Evolutionary conservation across 352 stramenopile genomes (phyloP), one percentile per base, ranked within the genome.

Genomic region (Pythium insidiosum): DNA sequence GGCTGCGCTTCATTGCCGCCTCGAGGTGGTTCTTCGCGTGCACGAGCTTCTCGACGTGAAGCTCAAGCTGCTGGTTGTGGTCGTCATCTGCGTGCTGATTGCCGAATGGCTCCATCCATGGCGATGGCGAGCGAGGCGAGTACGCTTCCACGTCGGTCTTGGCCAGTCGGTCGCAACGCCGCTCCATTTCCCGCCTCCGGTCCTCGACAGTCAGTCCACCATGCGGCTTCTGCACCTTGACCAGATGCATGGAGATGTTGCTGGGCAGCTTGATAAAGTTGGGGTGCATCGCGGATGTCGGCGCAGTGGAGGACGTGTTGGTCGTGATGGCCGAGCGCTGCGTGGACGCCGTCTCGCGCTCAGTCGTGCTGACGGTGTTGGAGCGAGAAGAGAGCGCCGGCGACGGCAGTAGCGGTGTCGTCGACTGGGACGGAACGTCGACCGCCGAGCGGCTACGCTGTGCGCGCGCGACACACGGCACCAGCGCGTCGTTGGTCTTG

Each of bases 211-310:
- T 60, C 10, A n/a, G 21, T 12, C 50, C 25, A 2, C 51, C 40
- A 13, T 47, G 44, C 1, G 44, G 38, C 13, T 39, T 44, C 23
- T 60, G 52, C 9, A 51, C 23, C 4, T 39, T 44, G 12, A 39
- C 41, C 5, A 51, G 48, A n/a, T 60, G 52, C 45, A 55, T 60
- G 15, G 52, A 60, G 24, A 60, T 36, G 16, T 22, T 35, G n/a
- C 52, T 60, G 0, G 45, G 45, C 13, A 41, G 44, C 39, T 43
- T 50, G 26, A 52, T 33, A 19, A 60, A 60, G 29, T 60, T 54
- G 23, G 46, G 37, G 15, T 54, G 44, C 24, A 45, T 34, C 19
- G 20, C 38, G 16, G 33, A 16, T 9, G 41, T 34, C 4, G 40
- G 6, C 2, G 52, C 41, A 0, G 50, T 47, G 4, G 34, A 11